A percentile compares a stretch with the other conserved stretches of the same genome.
Evolutionary conservation across 2,329 filamentous ascomycete species (phyloP).

Genomic region (Botrytis deweyae): DNA sequence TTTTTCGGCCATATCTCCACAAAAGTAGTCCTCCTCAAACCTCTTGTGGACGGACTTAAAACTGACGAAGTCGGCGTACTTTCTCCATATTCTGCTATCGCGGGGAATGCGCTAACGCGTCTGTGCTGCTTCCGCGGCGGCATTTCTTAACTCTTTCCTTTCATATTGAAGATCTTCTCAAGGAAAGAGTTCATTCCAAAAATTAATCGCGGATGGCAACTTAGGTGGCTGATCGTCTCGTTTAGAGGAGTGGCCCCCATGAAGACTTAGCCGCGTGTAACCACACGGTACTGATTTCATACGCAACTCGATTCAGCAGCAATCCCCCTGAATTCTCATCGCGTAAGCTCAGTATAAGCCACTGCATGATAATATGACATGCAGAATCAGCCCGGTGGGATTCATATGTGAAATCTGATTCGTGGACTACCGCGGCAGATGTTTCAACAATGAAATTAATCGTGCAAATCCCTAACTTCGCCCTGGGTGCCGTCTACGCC

Average conservation of each 20-base stretch:
- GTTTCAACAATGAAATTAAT: background rate
- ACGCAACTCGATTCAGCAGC: conserved; percentile 6
- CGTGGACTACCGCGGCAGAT: background rate
- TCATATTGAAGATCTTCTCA: background rate
- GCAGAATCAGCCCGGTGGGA: background rate
- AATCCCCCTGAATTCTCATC: background rate
- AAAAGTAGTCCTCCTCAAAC: conserved; percentile 7
- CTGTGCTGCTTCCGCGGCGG: conserved; percentile 9
- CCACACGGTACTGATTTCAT: background rate
- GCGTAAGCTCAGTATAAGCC: background rate
- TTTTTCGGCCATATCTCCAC: conserved; percentile 14
- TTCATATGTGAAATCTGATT: background rate
- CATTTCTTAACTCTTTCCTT: background rate
- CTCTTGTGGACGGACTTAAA: background rate
- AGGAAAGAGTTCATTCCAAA: background rate
- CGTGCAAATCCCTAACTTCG: background rate
- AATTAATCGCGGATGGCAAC: background rate
- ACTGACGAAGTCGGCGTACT: background rate
- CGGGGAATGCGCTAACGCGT: conserved; percentile 15
- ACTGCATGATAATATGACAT: conserved; percentile 3
- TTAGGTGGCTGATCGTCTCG: background rate
- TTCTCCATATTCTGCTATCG: conserved; percentile 10
- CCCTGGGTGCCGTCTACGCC: background rate
- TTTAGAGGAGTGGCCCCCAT: conserved; percentile 8
- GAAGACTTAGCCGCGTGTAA: conserved; percentile 5